Evolutionary conservation across 306 rosid genomes (phyloP), one percentile per base, ranked within the genome.

Genomic region (Medicago ruthenica): DNA sequence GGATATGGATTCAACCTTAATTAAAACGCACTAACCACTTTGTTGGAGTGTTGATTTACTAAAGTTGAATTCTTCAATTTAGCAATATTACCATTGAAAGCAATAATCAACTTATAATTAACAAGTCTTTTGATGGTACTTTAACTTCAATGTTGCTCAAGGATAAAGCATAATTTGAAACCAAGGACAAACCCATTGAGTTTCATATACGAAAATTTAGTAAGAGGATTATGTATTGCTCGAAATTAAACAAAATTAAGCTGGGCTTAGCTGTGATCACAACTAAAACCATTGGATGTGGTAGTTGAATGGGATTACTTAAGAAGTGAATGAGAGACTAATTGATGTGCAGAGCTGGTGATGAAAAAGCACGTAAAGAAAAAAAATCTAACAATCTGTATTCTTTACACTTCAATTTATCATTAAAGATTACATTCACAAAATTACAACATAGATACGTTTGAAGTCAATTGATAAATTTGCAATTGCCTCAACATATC

Each of bases 401-500:
- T 58, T 53, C 39, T 41, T 70, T 15, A 61, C 69, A 27, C 58
- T 74, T n/a, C 2, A 67, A 20, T 67, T 20, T 42, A 47, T 73
- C 77, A 75, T 17, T 21, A 15, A 41, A 65, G 27, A 58, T 50
- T 55, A 18, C 4, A 47, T 64, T 48, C 34, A 62, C 67, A 71
- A 40, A 17, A 18, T 58, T 53, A 75, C 71, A 57, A 45, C 8
- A 63, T 31, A 22, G 65, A 75, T 14, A 79, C 50, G 60, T 62
- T 62, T 40, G 64, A 37, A 34, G 51, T 22, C 75, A 61, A 39
- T 47, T 77, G 64, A 76, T 21, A 41, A 60, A 72, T 80, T 71
- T 59, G 76, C 82, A 84, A 68, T 22, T 69, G 21, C 79, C 83
- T 65, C 45, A 27, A 72, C n/a, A 60, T 69, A 67, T 70, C 79